Evolutionary conservation across 2,329 filamentous ascomycete genomes (phyloP), one percentile per base, ranked within the genome.

Genomic region (Aspergillus transmontanensis): DNA sequence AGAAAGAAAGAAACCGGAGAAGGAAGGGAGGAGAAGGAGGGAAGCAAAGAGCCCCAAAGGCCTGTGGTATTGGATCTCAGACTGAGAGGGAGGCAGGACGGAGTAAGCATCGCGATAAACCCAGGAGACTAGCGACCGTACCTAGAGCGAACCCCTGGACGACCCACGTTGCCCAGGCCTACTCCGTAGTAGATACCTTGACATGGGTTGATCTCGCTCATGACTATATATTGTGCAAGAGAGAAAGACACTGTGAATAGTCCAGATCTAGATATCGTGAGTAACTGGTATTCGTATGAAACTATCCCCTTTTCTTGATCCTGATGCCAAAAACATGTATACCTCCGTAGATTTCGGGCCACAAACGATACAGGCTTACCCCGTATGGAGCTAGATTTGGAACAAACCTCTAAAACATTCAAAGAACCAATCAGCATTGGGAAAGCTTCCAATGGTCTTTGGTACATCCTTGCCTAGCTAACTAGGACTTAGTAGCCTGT

Each of bases 91-190:
- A 54, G 32, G 36, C 6, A 39, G 16, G 9, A 53, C 28, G 50
- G 26, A 32, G 50, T 39, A 54, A 54, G 26, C 10, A 14, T 19
- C 10, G 51, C 3, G 21, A 26, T 26, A 23, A 55, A 23, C n/a
- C n/a, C 23, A 39, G 34, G 9, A 34, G 32, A 26, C 51, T 55
- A 39, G 51, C 39, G 51, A 34, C 51, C 51, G 32, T 9, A 36
- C 19, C 51, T 34, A 28, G 51, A 34, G 34, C 16, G 43, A 61
- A 63, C 64, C 64, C 64, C 64, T 65, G 64, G 64, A 63, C 60
- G 64, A 63, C 58, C 64, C 64, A 63, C 64, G 61, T 58, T 61
- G 34, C 28, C 57, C 23, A 26, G 12, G 36, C 30, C 12, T 46
- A 23, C 2, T 23, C n/a, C 43, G 10, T 11, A 12, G 43, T 14